Conservation (phyloP, 192 early-diverging fungal species). For the Endogone sp. region DNA sequence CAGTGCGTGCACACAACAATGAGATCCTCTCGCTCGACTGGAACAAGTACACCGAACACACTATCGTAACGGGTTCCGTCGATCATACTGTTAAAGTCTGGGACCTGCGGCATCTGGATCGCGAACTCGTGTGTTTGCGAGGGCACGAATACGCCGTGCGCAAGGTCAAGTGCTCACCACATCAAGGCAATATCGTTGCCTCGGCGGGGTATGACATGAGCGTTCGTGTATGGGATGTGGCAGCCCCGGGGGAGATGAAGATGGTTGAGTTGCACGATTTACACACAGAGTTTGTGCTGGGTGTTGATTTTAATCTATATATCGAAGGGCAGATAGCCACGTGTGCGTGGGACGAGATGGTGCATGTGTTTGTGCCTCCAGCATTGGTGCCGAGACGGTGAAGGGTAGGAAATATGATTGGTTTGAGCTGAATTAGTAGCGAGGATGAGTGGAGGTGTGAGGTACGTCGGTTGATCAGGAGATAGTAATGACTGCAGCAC, state of each 20-base stretch:
- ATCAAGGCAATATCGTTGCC: slow-evolving; percentile 73
- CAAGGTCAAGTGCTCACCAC: slow-evolving; percentile 90
- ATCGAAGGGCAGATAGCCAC: slow-evolving; percentile 84
- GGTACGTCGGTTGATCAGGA: no score
- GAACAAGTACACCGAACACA: slow-evolving; percentile 91
- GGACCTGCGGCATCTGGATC: slow-evolving; percentile 79
- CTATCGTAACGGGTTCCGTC: slow-evolving; percentile 85
- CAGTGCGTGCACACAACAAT: slow-evolving; percentile 75
- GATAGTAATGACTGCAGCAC: no score
- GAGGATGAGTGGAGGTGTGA: no score
- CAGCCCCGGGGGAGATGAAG: slow-evolving; percentile 26
- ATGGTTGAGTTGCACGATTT: slow-evolving; percentile 71
- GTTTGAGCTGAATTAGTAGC: no score
- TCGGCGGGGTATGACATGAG: slow-evolving; percentile 97
- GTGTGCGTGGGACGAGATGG: slow-evolving; percentile 93
- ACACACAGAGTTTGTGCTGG: slow-evolving; percentile 97
- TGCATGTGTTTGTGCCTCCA: slow-evolving; percentile 60
- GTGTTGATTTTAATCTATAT: slow-evolving; percentile 91
- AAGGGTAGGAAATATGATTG: not conserved
- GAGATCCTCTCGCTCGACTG: slow-evolving; percentile 93
- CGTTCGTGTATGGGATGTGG: slow-evolving; percentile 86
- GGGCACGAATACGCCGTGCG: slow-evolving; percentile 95
- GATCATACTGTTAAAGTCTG: slow-evolving; percentile 89
- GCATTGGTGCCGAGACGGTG: slow-evolving; percentile 11
- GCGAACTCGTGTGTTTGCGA: slow-evolving; percentile 65